Evolutionary conservation across 257 asterid genomes (phyloP).

Genomic region (Cruciata laevipes): DNA sequence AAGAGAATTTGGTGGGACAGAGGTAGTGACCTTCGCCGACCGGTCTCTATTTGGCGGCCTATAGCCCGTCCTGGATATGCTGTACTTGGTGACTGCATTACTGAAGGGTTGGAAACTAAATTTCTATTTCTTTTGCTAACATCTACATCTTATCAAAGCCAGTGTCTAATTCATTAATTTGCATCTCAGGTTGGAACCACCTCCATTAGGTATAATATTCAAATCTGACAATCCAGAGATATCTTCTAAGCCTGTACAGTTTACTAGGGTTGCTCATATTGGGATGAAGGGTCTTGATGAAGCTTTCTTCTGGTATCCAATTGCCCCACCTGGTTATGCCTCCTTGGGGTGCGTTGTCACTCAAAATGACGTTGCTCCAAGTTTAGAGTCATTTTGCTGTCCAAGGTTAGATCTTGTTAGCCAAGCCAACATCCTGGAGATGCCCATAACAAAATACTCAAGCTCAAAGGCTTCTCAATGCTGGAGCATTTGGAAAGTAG

Average conservation of each 20-base stretch:
- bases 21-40: slow-evolving; percentile 84
- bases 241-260: slow-evolving; percentile 79
- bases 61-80: slow-evolving; percentile 76
- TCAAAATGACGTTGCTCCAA: slow-evolving; percentile 63
- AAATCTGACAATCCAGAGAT: slow-evolving; percentile 69
- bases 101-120: slow-evolving; percentile 63
- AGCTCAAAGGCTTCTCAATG: slow-evolving; percentile 69
- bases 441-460: slow-evolving; percentile 78
- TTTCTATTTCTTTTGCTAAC: slow-evolving; percentile 2
- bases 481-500: slow-evolving; percentile 99
- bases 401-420: slow-evolving; percentile 92
- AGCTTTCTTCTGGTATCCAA: slow-evolving; percentile 90
- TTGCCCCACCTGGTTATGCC: slow-evolving; percentile 96
- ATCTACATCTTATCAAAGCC: not conserved
- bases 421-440: slow-evolving; percentile 72
- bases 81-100: slow-evolving; percentile 83
- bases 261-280: slow-evolving; percentile 85
- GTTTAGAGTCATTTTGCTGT: slow-evolving; percentile 62
- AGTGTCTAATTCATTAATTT: slow-evolving; percentile 5
- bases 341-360: slow-evolving; percentile 91
- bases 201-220: slow-evolving; percentile 83
- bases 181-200: slow-evolving; percentile 84
- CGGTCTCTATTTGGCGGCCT: slow-evolving; percentile 98
- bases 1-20: slow-evolving; percentile 98
- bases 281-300: slow-evolving; percentile 76